Evolutionary conservation across 2,329 filamentous ascomycete genomes (phyloP).

Genomic region (Lasiodiplodia citricola): DNA sequence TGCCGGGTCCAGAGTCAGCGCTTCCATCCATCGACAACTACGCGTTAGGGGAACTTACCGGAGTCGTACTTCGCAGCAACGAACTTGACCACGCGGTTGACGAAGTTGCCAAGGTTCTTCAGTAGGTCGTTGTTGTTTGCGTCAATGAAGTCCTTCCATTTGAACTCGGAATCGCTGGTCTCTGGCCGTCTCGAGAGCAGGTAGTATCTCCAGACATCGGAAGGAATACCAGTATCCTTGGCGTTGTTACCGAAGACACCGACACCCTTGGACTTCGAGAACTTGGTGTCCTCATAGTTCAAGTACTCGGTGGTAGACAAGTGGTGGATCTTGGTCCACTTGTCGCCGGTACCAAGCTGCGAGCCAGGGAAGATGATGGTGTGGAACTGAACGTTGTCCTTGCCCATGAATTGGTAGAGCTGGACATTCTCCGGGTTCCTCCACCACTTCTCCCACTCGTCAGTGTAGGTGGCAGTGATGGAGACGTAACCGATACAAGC

Average conservation of each 20-base stretch:
- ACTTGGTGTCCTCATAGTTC: constrained; percentile 70
- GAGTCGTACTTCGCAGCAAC: constrained; percentile 75
- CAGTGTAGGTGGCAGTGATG: constrained; percentile 88
- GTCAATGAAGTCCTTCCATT: constrained; percentile 83
- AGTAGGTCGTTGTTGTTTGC: constrained; percentile 90
- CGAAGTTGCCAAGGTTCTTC: constrained; percentile 69
- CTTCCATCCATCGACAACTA: not conserved
- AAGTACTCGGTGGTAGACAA: constrained; percentile 59
- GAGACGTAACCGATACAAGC: constrained; percentile 95
- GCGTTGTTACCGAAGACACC: constrained; percentile 93
- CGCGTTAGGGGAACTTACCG: constrained; percentile 40
- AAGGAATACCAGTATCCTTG: constrained; percentile 80
- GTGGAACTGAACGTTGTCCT: constrained; percentile 87
- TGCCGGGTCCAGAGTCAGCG: not conserved
- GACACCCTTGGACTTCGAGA: constrained; percentile 87
- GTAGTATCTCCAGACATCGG: constrained; percentile 94
- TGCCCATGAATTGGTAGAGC: constrained; percentile 92
- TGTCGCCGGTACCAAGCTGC: constrained; percentile 81
- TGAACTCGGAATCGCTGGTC: constrained; percentile 84
- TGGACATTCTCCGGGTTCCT: constrained; percentile 84
- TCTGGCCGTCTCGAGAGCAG: constrained; percentile 85
- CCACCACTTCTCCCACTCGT: constrained; percentile 95
- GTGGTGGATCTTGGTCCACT: constrained; percentile 89
- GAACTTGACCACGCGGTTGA: constrained; percentile 67
- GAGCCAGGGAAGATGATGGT: constrained; percentile 89